Conservation (phyloP, 2,329 filamentous ascomycete genomes). For the Lojkania enalia region DNA sequence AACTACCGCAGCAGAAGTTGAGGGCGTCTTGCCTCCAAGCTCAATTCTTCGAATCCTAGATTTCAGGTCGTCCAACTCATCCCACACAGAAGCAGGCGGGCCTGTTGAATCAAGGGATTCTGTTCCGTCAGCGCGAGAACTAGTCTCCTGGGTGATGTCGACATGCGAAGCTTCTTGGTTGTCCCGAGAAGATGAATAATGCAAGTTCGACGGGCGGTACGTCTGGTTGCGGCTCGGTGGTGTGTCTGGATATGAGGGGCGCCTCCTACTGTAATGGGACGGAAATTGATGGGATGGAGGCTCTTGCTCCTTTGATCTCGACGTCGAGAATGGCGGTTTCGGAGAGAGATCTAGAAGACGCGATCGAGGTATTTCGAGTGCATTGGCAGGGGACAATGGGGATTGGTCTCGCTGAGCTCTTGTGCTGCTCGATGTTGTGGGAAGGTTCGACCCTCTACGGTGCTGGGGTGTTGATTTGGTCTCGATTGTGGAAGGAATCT, state of each 20-base stretch:
- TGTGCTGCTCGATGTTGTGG: constrained; percentile 21
- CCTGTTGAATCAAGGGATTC: constrained; percentile 88
- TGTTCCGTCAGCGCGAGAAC: constrained; percentile 53
- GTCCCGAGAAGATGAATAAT: constrained; percentile 39
- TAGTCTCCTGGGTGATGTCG: constrained; percentile 31
- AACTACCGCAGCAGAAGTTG: constrained; percentile 74
- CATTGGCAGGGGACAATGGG: constrained; percentile 30
- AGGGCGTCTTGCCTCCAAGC: constrained; percentile 81
- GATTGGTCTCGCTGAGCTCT: constrained; percentile 31
- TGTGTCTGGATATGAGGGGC: constrained; percentile 41
- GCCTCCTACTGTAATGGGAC: constrained; percentile 29
- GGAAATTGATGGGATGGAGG: constrained; percentile 42
- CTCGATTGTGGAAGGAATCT: constrained; percentile 33
- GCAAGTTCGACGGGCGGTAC: constrained; percentile 43
- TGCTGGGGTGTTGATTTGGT: constrained; percentile 27
- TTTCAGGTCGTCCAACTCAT: constrained; percentile 94
- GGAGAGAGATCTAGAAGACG: constrained; percentile 34
- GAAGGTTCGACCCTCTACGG: constrained; percentile 38
- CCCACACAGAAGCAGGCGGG: constrained; percentile 93
- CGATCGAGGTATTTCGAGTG: constrained; percentile 26
- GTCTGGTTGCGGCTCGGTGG: constrained; percentile 36
- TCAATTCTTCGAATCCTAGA: constrained; percentile 89
- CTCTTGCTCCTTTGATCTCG: constrained; percentile 30
- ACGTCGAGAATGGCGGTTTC: constrained; percentile 30
- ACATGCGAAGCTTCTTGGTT: constrained; percentile 31